Conservation (phyloP, 768 basidiomycete genomes). For the Lentinula lateritia region DNA sequence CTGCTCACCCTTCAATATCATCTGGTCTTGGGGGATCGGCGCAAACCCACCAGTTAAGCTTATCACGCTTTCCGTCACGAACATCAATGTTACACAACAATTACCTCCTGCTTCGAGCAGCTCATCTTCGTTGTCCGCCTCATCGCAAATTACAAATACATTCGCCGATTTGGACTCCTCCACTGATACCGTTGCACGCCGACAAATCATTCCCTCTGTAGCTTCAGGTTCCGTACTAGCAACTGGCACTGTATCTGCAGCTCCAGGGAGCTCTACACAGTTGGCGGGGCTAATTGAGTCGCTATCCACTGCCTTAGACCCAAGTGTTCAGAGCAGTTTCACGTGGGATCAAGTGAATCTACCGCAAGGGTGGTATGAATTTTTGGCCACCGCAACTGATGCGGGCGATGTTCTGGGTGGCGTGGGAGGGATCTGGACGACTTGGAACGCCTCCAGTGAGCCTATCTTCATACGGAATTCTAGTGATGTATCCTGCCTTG, state of each 20-base stretch:
- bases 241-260: background rate
- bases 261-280: background rate
- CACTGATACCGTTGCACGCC: background rate
- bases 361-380: conserved; percentile 3
- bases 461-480: background rate
- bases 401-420: background rate
- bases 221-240: background rate
- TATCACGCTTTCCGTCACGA: conserved; percentile 1
- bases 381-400: conserved; percentile 1
- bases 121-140: background rate
- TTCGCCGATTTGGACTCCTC: background rate
- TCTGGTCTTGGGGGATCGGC: background rate
- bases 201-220: background rate
- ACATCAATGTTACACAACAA: conserved; percentile 2
- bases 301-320: conserved; percentile 1
- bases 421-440: background rate
- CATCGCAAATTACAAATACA: background rate
- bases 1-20: background rate
- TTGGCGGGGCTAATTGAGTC: background rate
- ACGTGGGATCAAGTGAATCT: background rate
- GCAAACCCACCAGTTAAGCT: background rate
- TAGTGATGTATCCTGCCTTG: conserved; percentile 3
- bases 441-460: background rate
- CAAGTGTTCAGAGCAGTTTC: background rate
- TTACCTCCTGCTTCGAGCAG: background rate